A percentile compares a stretch with the other conserved stretches of the same genome.
phyloP scores from a whole-genome alignment of 2,329 filamentous ascomycete genomes.

The Botrytis galanthina region DNA sequence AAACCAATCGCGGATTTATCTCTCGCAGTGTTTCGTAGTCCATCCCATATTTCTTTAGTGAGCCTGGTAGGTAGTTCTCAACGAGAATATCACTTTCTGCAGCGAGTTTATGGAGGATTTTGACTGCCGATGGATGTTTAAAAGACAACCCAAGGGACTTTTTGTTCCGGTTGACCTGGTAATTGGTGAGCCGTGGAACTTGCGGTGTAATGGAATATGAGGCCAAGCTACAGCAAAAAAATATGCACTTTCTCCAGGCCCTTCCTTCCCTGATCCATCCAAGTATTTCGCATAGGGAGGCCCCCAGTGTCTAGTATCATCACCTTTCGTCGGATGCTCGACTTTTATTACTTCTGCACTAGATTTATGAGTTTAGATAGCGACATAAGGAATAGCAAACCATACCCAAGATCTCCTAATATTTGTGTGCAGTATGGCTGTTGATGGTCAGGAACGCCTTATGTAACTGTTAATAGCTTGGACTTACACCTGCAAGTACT shows the following conservation, averaged over 20 bases:
- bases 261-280: conserved; percentile 54
- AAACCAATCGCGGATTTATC: conserved; percentile 85
- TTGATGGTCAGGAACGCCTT: conserved; percentile 8
- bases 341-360: conserved; percentile 97
- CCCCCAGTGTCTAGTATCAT: conserved; percentile 95
- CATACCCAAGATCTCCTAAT: conserved; percentile 87
- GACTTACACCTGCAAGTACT: conserved; percentile 84
- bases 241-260: conserved; percentile 90
- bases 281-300: conserved; percentile 86
- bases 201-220: not conserved
- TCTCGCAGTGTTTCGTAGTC: conserved; percentile 78
- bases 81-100: conserved; percentile 88
- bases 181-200: conserved; percentile 17
- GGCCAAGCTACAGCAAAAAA: conserved; percentile 69
- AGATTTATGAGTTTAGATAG: conserved; percentile 24
- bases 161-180: conserved; percentile 91
- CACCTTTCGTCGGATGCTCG: conserved; percentile 85
- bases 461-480: not conserved
- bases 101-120: conserved; percentile 81
- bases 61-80: conserved; percentile 92
- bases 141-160: conserved; percentile 92
- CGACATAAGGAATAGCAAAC: conserved; percentile 23
- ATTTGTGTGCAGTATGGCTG: conserved; percentile 98
- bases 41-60: conserved; percentile 84
- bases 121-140: conserved; percentile 76